phyloP scores from a whole-genome alignment of 1,139 yeast species.

The Groenewaldozyma sp. region DNA sequence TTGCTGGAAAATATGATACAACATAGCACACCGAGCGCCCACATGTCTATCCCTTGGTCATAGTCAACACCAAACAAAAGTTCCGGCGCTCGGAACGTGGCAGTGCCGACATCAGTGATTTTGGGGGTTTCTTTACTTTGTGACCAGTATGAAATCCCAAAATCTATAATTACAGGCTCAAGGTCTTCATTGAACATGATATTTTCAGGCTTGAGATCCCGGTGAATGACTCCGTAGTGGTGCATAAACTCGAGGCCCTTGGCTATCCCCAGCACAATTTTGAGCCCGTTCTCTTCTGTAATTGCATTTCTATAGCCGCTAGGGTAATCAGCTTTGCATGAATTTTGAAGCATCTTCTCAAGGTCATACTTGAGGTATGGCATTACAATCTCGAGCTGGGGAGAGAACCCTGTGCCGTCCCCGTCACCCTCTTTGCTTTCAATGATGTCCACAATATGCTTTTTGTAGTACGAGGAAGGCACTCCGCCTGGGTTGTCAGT shows the following conservation, averaged over 20 bases:
- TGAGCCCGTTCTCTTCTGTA: constrained; percentile 18
- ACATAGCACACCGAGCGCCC: constrained; percentile 68
- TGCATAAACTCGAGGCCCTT: constrained; percentile 48
- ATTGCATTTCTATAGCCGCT: constrained; percentile 28
- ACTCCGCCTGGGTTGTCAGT: too few relatives aligned
- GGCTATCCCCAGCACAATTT: constrained; percentile 37
- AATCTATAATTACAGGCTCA: constrained; percentile 45
- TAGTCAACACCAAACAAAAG: constrained; percentile 66
- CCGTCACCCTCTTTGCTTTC: not conserved
- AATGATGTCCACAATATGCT: not conserved
- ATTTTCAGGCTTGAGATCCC: constrained; percentile 82
- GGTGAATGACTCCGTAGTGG: constrained; percentile 58
- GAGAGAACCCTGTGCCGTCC: too few relatives aligned
- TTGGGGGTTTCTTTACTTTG: constrained; percentile 39
- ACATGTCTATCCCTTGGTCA: constrained; percentile 57
- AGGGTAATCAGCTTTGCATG: constrained; percentile 27
- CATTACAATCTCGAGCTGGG: constrained; percentile 35
- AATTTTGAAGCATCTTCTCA: constrained; percentile 25
- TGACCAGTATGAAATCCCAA: constrained; percentile 57
- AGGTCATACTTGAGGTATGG: constrained; percentile 31
- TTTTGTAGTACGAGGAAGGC: not conserved
- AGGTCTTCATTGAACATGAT: constrained; percentile 38
- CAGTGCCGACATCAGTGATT: constrained; percentile 64
- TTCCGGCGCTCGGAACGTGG: constrained; percentile 79
- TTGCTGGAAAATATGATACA: constrained; percentile 41